Conservation (phyloP, 129 eudicot species). For the Saussurea involucrata region DNA sequence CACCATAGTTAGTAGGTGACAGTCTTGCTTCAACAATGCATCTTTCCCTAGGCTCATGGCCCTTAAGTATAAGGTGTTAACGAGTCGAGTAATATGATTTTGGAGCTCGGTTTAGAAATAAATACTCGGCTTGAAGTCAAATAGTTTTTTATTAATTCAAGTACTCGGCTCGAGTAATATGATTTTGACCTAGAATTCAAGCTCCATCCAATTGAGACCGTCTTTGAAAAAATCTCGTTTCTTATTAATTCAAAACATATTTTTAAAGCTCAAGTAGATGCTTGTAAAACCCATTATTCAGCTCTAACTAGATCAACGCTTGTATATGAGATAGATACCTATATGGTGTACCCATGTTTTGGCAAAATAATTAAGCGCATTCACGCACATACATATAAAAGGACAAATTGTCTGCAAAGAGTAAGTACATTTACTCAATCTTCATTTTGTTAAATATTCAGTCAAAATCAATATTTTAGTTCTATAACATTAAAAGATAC, state of each 20-base stretch:
- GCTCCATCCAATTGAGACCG: background rate
- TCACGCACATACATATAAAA: background rate
- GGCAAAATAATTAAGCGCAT: background rate
- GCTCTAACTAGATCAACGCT: too few species aligned
- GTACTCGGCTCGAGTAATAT: background rate
- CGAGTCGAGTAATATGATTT: background rate
- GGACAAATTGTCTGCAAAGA: too few species aligned
- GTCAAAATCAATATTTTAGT: background rate
- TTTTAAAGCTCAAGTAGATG: background rate
- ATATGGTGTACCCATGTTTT: too few species aligned
- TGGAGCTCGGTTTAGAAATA: background rate
- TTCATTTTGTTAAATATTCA: background rate
- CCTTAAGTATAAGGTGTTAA: background rate
- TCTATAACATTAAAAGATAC: background rate
- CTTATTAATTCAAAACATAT: background rate
- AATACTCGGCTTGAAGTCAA: background rate
- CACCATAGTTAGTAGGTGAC: background rate
- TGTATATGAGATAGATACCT: background rate
- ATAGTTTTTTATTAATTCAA: background rate
- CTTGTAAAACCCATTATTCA: background rate
- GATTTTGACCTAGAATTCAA: background rate
- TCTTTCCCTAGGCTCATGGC: background rate
- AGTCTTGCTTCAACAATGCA: background rate
- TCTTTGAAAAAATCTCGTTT: background rate
- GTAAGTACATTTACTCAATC: too few species aligned